Evolutionary conservation across 2,329 filamentous ascomycete species (phyloP).

Genomic region (Endoconidiophora laricicola): DNA sequence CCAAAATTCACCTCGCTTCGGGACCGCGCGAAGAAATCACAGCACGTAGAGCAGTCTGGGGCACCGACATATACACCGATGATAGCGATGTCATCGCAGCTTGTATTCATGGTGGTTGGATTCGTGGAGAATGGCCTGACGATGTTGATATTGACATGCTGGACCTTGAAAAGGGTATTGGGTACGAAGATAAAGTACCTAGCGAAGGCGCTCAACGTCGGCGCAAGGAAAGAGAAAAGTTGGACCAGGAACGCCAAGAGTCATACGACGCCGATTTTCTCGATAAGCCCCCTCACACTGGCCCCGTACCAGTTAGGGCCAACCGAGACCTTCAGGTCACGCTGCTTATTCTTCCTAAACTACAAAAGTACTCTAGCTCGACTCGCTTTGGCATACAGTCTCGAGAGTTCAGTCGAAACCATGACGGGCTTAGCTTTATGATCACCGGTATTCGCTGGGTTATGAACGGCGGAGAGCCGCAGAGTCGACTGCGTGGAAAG

Average conservation of each 20-base stretch:
- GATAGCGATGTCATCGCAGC: slow-evolving; percentile 88
- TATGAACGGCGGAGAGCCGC: slow-evolving; percentile 49
- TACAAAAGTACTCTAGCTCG: slow-evolving; percentile 60
- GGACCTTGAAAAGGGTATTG: slow-evolving; percentile 29
- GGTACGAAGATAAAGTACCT: slow-evolving; percentile 4
- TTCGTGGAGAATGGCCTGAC: slow-evolving; percentile 72
- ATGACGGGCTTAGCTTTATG: slow-evolving; percentile 84
- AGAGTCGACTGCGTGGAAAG: slow-evolving; percentile 38
- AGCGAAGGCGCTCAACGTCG: slow-evolving; percentile 13
- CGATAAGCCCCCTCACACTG: slow-evolving; percentile 36
- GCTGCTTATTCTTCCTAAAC: slow-evolving; percentile 60
- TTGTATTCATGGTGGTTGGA: slow-evolving; percentile 84
- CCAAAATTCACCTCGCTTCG: slow-evolving; percentile 56
- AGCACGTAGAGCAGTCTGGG: slow-evolving; percentile 66
- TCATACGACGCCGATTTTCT: slow-evolving; percentile 26
- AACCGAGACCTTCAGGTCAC: slow-evolving; percentile 77
- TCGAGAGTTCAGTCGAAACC: slow-evolving; percentile 56
- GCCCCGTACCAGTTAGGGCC: slow-evolving; percentile 45
- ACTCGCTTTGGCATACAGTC: slow-evolving; percentile 70
- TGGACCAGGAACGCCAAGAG: slow-evolving; percentile 20
- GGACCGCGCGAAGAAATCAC: slow-evolving; percentile 70
- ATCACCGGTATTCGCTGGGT: slow-evolving; percentile 73
- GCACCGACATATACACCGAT: slow-evolving; percentile 86
- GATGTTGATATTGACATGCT: slow-evolving; percentile 57
- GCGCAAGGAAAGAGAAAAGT: slow-evolving; percentile 19